Percentiles rank a stretch among this genome's conserved stretches.
phyloP scores from a whole-genome alignment of 2,329 filamentous ascomycete species.

The Ceratocystis cacaofunesta region DNA sequence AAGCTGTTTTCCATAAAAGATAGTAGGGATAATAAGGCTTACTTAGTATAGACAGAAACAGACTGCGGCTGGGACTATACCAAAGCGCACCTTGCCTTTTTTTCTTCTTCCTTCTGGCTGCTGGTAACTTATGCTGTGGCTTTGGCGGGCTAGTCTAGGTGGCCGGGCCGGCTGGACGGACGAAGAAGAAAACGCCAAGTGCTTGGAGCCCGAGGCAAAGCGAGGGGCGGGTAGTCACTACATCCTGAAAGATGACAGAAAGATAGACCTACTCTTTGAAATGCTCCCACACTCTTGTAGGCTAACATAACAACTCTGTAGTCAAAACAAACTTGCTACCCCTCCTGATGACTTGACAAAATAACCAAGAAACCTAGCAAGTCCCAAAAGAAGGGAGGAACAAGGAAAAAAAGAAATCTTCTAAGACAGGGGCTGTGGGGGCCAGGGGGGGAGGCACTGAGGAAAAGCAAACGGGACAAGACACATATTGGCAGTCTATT shows the following conservation, averaged over 20 bases:
- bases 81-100: background rate
- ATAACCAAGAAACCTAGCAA: background rate
- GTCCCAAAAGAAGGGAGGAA: background rate
- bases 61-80: background rate
- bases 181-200: background rate
- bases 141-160: background rate
- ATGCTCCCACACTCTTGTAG: too few relatives aligned
- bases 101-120: background rate
- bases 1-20: too few relatives aligned
- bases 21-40: background rate
- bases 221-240: background rate
- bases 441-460: background rate
- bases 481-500: background rate
- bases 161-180: background rate
- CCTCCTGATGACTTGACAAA: background rate
- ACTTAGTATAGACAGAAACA: background rate
- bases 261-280: background rate
- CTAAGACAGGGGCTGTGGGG: background rate
- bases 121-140: background rate
- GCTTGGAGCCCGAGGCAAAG: background rate
- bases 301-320: background rate
- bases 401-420: background rate
- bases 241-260: background rate
- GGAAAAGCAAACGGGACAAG: background rate
- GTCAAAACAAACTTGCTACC: background rate